These are phyloP conservation scores for Pseudotulostoma volvatum DNA, from an alignment of 495 filamentous ascomycete genomes.

Conservation along the genomic window DNA sequence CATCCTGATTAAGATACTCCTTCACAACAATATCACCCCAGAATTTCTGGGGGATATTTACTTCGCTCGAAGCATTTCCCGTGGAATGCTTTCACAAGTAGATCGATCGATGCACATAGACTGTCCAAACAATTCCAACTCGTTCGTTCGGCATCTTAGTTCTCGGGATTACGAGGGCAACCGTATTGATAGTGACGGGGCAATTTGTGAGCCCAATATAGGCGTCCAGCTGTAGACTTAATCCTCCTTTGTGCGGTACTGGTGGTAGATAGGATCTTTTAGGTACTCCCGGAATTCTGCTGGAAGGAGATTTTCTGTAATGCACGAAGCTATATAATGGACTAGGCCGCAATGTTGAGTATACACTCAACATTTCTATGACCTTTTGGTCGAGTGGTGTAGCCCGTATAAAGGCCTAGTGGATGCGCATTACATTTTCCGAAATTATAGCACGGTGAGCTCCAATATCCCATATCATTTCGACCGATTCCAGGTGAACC, in stretches of 20 bases:
- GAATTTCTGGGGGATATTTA: slow-evolving; percentile 5
- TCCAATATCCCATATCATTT: slow-evolving; percentile 7
- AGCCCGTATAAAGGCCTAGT: too few relatives aligned
- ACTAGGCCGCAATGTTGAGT: too few relatives aligned
- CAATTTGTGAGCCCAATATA: slow-evolving; percentile 5
- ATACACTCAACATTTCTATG: too few relatives aligned
- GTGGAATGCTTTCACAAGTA: slow-evolving; percentile 6
- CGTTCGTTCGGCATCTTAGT: slow-evolving; percentile 7
- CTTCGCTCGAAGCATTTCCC: slow-evolving; percentile 6
- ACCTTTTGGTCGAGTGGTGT: too few relatives aligned
- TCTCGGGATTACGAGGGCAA: slow-evolving; percentile 2
- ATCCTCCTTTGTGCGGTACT: slow-evolving; percentile 4
- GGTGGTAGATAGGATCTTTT: slow-evolving; percentile 4
- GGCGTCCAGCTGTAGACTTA: slow-evolving; percentile 3
- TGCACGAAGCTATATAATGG: too few relatives aligned
- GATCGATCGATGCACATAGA: slow-evolving; percentile 6
- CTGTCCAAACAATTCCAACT: slow-evolving; percentile 9
- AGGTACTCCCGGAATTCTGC: slow-evolving; percentile 5
- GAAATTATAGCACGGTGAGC: slow-evolving; percentile 5
- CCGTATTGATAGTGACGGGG: slow-evolving; percentile 1
- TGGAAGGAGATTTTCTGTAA: slow-evolving; percentile 6
- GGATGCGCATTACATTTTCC: too few relatives aligned
- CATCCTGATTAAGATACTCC: slow-evolving; percentile 5
- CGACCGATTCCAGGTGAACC: neutral
- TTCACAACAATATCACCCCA: slow-evolving; percentile 9